Evolutionary conservation across 2,329 filamentous ascomycete genomes (phyloP).

Genomic region (Penicillium sp.): DNA sequence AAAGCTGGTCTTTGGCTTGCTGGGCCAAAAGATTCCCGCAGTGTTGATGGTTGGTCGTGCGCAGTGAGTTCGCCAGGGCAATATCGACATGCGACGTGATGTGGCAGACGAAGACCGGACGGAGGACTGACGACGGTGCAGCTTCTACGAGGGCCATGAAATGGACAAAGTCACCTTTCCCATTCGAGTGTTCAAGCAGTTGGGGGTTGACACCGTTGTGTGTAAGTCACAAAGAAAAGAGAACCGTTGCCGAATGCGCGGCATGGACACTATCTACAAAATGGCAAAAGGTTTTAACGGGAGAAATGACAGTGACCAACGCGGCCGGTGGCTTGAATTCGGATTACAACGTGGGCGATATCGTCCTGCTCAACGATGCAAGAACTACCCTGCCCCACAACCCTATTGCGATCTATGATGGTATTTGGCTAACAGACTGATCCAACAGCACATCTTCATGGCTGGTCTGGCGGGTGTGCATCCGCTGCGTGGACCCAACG

Average conservation of each 20-base stretch:
- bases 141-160: constrained; percentile 63
- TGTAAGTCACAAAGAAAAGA: constrained; percentile 32
- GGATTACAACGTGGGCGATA: constrained; percentile 59
- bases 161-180: constrained; percentile 60
- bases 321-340: constrained; percentile 61
- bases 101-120: no score
- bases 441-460: constrained; percentile 54
- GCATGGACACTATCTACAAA: no score
- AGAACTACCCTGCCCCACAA: constrained; percentile 11
- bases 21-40: constrained; percentile 51
- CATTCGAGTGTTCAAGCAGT: constrained; percentile 56
- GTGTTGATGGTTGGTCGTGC: constrained; percentile 60
- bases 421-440: neutral
- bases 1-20: constrained; percentile 58
- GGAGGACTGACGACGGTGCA: constrained; percentile 20
- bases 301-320: constrained; percentile 51
- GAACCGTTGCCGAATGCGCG: no score
- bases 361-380: constrained; percentile 60
- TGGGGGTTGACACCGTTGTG: constrained; percentile 56
- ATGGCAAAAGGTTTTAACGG: neutral
- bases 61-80: constrained; percentile 46
- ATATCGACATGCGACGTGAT: no score
- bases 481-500: constrained; percentile 58
- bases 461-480: constrained; percentile 57
- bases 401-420: neutral